A percentile compares a stretch with the other conserved stretches of the same genome.
These are phyloP conservation scores for Artemisia annua DNA, from an alignment of 129 eudicot genomes.

Conservation along the genomic window DNA sequence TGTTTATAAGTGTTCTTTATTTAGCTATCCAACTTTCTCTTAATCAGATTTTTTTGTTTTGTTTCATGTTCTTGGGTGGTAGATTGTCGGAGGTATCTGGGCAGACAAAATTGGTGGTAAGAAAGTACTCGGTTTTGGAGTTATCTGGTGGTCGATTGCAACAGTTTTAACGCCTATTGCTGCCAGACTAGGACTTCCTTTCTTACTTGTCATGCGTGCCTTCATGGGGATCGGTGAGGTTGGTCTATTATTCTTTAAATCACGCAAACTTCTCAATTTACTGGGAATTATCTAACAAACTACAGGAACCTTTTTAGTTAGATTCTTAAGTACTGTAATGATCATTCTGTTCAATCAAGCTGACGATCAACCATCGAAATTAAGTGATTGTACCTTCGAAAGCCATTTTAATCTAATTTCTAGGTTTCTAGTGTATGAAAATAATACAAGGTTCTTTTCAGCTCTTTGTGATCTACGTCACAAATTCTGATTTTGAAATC, in stretches of 20 bases:
- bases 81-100: constrained; percentile 99
- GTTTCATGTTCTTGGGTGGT: constrained; percentile 21
- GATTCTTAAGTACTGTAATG: not conserved
- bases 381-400: not conserved
- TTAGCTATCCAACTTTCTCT: not conserved
- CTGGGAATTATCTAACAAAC: not conserved
- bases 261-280: not conserved
- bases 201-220: constrained; percentile 88
- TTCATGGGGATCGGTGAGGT: constrained; percentile 99
- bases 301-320: not conserved
- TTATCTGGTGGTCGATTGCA: constrained; percentile 96
- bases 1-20: constrained; percentile 6
- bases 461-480: constrained; percentile 2
- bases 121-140: constrained; percentile 90
- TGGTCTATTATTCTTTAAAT: constrained; percentile 17
- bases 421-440: not conserved
- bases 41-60: constrained; percentile 15
- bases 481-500: constrained; percentile 2
- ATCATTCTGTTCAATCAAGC: not conserved
- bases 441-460: constrained; percentile 2
- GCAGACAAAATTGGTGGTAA: constrained; percentile 98
- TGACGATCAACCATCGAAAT: not conserved
- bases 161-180: constrained; percentile 95
- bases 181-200: constrained; percentile 87
- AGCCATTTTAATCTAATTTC: not conserved